Conservation (phyloP, 805 yeast species). For the Brettanomyces naardenensis region DNA sequence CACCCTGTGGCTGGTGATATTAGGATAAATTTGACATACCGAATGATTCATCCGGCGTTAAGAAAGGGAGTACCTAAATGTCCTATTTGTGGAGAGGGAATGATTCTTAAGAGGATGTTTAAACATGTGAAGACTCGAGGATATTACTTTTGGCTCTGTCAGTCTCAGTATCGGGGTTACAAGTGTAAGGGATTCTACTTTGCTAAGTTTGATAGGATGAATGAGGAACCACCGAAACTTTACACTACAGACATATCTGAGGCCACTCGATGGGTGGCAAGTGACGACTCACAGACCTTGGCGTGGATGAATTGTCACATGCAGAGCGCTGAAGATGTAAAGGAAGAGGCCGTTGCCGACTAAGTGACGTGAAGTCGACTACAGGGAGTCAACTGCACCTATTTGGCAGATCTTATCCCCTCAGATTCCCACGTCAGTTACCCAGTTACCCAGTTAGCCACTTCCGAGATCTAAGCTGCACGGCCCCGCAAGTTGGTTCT, state of each 20-base stretch:
- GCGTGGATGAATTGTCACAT: too few relatives aligned
- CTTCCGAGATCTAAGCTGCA: too few relatives aligned
- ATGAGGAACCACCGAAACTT: conserved; percentile 11
- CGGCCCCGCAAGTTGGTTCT: too few relatives aligned
- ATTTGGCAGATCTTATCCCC: too few relatives aligned
- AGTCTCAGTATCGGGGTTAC: conserved; percentile 31
- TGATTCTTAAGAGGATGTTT: conserved; percentile 51
- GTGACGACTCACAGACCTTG: conserved; percentile 24
- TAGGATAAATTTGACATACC: conserved; percentile 59
- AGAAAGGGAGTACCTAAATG: conserved; percentile 34
- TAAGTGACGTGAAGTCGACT: too few relatives aligned
- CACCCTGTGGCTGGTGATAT: conserved; percentile 43
- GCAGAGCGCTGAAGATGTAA: too few relatives aligned
- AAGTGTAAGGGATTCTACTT: conserved; percentile 43
- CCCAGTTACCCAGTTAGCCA: too few relatives aligned
- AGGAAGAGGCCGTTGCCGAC: too few relatives aligned
- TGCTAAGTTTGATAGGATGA: conserved; percentile 36
- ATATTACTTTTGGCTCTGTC: conserved; percentile 62
- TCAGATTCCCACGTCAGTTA: too few relatives aligned
- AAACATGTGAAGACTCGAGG: conserved; percentile 40
- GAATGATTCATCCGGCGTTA: conserved; percentile 41
- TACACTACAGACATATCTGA: conserved; percentile 25
- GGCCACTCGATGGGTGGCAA: conserved; percentile 39
- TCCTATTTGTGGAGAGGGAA: conserved; percentile 29
- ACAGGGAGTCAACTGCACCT: too few relatives aligned